Evolutionary conservation across 1,284 basidiomycete genomes (phyloP).

Genomic region (Tilletia setariae): DNA sequence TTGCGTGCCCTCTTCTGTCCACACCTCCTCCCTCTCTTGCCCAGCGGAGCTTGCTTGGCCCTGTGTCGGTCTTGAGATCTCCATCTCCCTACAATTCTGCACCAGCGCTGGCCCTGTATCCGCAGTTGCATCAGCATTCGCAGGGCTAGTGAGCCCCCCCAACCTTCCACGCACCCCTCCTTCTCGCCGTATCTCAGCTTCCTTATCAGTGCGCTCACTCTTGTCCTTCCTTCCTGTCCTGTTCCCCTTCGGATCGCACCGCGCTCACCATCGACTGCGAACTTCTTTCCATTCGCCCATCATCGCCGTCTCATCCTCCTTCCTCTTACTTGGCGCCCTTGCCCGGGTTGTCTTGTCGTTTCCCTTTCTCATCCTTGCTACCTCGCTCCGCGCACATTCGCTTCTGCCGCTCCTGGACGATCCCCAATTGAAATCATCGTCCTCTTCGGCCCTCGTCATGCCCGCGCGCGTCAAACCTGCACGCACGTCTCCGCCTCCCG

Average conservation of each 20-base stretch:
- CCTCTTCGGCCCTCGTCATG: not conserved
- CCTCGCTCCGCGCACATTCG: not conserved
- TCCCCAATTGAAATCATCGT: not conserved
- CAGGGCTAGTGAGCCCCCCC: too few species aligned
- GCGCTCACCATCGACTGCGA: not conserved
- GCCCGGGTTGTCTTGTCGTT: conserved; percentile 14
- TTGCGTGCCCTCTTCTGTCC: too few species aligned
- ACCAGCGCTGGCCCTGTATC: too few species aligned
- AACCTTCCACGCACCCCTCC: too few species aligned
- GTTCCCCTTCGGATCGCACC: not conserved
- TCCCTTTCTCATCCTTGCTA: conserved; percentile 12
- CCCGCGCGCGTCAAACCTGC: conserved; percentile 12
- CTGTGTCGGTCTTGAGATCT: too few species aligned
- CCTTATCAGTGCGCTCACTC: not conserved
- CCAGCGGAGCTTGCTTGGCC: too few species aligned
- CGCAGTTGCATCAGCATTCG: too few species aligned
- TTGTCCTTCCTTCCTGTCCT: not conserved
- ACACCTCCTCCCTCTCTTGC: too few species aligned
- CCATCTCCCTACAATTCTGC: too few species aligned
- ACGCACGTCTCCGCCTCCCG: not conserved
- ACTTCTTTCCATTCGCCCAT: not conserved
- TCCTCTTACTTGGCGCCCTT: conserved; percentile 11
- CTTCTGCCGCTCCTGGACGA: not conserved
- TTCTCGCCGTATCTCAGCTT: too few species aligned
- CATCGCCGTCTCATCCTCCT: conserved; percentile 12